These are phyloP conservation scores for Eleusine indica DNA, from an alignment of 176 grass and related monocot genomes.

Conservation along the genomic window DNA sequence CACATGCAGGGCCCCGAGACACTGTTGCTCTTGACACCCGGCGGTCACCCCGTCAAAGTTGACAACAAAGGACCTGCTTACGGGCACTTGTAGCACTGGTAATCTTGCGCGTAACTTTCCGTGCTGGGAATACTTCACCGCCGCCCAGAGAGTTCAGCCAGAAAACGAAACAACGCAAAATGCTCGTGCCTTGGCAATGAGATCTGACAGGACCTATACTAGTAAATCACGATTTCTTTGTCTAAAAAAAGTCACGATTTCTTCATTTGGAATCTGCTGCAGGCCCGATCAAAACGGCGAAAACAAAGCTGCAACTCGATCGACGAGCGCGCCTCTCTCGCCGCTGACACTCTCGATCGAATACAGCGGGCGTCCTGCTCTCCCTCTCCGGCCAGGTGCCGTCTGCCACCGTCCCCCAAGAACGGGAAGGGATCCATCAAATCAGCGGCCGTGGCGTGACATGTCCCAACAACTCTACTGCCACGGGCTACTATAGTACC, in stretches of 20 bases:
- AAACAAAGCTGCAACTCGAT: background rate
- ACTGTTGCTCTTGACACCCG: background rate
- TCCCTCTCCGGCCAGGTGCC: background rate
- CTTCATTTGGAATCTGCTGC: background rate
- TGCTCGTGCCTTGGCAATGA: no score
- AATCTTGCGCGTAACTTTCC: no score
- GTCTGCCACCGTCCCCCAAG: background rate
- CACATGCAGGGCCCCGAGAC: constrained; percentile 40
- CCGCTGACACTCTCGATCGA: background rate
- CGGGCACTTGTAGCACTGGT: no score
- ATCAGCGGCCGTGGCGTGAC: constrained; percentile 4
- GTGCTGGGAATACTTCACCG: no score
- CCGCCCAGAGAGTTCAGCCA: no score
- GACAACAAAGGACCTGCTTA: background rate
- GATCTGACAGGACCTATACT: no score
- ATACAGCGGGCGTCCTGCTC: background rate
- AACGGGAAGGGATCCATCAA: constrained; percentile 24
- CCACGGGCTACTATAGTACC: background rate
- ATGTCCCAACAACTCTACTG: background rate
- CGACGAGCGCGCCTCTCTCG: background rate
- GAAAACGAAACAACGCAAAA: no score
- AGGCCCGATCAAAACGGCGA: background rate
- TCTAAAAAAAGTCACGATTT: no score
- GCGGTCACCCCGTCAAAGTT: background rate
- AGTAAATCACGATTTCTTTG: no score